Base-by-base conservation (phyloP, 805 yeast species). In the Sungouiella thailandica region DNA sequence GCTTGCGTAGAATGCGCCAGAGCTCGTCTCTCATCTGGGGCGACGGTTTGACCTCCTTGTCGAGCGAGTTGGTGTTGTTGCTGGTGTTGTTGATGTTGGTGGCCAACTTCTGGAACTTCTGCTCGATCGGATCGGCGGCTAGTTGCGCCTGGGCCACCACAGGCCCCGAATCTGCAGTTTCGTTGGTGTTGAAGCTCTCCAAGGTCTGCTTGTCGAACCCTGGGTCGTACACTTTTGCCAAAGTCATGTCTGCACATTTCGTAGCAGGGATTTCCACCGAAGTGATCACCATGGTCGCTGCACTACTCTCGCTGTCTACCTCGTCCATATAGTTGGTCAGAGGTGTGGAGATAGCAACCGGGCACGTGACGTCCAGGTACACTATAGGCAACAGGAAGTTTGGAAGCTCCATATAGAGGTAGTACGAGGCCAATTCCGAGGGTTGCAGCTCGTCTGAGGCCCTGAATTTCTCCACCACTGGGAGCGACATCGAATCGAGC, bases 41-140 rank as follows among this genome's bases (percentile, higher is more conserved):
- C 13, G 90, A 83, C 1, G 98, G 98, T 47, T 89, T 86, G 29
- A 86, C 67, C 37, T 88, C 96, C 45, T 77, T 78, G 52, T 89
- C 97, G 23, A 86, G 59, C 17, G 84, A 73, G 1, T 85, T 72
- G 31, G 81, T 76, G 49, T 83, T 82, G n/a, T n/a, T n/a, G n/a
- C n/a, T n/a, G 22, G 22, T 19, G 22, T 19, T 19, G 46, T 89
- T 86, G 31, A 83, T 76, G 33, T 62, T 62, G 57, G 97, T 81
- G 43, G 89, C 93, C 33, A 90, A 60, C 37, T 82, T 78, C 44
- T 95, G 77, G 52, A 83, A 87, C 54, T 90, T 93, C 43, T 78
- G 72, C 52, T 93, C 97, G 15, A 93, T 80, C 1, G 96, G 96
- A 49, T 90, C 95, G 38, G 61, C 29, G 28, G 44, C 35, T 14